Conservation (phyloP, 495 filamentous ascomycete genomes). For the Penicillium manginii region DNA sequence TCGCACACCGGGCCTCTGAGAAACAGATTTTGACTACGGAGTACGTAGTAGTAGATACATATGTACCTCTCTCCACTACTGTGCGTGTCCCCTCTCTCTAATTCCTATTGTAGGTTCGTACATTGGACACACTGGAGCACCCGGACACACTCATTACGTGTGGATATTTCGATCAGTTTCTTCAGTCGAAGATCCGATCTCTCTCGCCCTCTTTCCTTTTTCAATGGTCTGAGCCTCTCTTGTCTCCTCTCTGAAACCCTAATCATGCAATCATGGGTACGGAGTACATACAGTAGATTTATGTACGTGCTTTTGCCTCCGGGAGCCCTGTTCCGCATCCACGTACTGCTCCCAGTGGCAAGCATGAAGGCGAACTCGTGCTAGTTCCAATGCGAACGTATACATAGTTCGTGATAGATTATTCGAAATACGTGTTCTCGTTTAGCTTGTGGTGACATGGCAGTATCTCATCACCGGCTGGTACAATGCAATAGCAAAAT, state of each 20-base stretch:
- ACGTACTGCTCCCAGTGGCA: slow-evolving; percentile 5
- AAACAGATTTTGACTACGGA: neutral
- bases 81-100: neutral
- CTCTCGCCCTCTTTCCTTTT: neutral
- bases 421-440: neutral
- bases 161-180: slow-evolving; percentile 17
- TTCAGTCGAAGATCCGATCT: slow-evolving; percentile 19
- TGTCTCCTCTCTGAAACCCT: neutral
- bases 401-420: neutral
- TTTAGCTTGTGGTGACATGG: neutral
- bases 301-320: slow-evolving; percentile 12
- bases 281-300: slow-evolving; percentile 9
- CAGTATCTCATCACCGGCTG: neutral
- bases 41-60: too few relatives aligned
- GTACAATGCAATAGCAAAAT: neutral
- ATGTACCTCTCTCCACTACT: slow-evolving; percentile 10
- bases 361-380: slow-evolving; percentile 19
- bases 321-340: neutral
- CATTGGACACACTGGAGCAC: slow-evolving; percentile 2
- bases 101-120: neutral
- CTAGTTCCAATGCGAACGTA: slow-evolving; percentile 5
- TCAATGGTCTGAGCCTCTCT: neutral
- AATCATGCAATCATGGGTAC: slow-evolving; percentile 6
- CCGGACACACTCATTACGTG: slow-evolving; percentile 3
- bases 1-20: neutral